Base-by-base conservation (phyloP, 192 early-diverging fungal species). In the Anaeromyces robustus region DNA sequence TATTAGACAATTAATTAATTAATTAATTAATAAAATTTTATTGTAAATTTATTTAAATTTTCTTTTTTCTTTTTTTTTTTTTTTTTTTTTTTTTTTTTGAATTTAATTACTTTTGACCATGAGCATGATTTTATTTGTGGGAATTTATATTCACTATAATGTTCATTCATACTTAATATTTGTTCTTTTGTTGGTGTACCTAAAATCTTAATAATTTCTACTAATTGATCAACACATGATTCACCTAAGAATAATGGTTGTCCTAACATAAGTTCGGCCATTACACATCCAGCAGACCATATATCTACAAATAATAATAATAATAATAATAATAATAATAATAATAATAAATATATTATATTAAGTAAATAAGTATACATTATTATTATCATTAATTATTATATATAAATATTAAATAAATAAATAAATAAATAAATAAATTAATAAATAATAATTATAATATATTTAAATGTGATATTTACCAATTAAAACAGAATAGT, bases 171-270 rank as follows among this genome's bases (percentile, higher is more conserved):
- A 29, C 91, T 91, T 83, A 93, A 92, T 83, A 99, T 97, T 86
- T 99, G 96, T 81, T 99, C 96, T 80, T 92, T 88, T 43, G 95
- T 94, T 28, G 96, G 97, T 30, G 96, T 99, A 77, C 97, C 97
- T 26, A 99, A 89, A 22, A 98, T 94, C 88, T 99, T 99, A 89
- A 99, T 99, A 83, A 99, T 99, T 86, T 99, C 96, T 30, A 99
- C 97, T 30, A 99, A 88, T 84, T 99, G 97, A 84, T 99, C 97
- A 41, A 99, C 96, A 77, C 96, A 95, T 79, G 94, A 95, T 87
- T 97, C 96, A 31, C 96, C 96, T 28, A 95, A 94, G 89, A 98
- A 98, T 78, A 98, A 85, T 17, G 96, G 96, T 83, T 94, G 93
- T 52, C 95, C 95, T 68, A 95, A 89, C 88, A 97, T 94, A 79